Conservation (phyloP, 2,329 filamentous ascomycete genomes). For the Ceratocystis cacaofunesta region DNA sequence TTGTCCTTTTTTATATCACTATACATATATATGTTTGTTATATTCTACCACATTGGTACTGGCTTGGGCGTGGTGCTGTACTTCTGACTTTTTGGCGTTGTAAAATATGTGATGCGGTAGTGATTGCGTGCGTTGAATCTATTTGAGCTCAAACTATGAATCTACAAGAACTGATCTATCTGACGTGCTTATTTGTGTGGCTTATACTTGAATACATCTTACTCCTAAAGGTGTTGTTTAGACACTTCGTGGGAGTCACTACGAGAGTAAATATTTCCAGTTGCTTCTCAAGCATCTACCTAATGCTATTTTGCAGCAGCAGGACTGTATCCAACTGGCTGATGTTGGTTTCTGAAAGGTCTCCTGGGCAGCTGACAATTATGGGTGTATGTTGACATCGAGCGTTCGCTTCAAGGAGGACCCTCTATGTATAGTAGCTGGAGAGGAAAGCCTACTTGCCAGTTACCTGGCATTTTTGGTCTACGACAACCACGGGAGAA, state of each 20-base stretch:
- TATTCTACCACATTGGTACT: neutral
- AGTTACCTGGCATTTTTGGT: no score
- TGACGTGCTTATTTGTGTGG: no score
- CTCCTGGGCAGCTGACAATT: no score
- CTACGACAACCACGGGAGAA: no score
- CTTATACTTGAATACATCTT: no score
- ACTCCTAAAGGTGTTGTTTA: neutral
- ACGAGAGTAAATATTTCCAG: neutral
- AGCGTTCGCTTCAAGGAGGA: no score
- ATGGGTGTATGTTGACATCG: no score
- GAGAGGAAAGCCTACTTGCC: no score
- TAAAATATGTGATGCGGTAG: neutral
- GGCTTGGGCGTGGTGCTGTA: neutral
- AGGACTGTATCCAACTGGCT: neutral
- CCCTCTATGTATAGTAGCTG: no score
- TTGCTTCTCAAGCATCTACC: neutral
- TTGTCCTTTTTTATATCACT: slow-evolving; percentile 1
- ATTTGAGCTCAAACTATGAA: no score
- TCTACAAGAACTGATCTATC: no score
- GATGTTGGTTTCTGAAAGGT: neutral
- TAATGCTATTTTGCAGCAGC: neutral
- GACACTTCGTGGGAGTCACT: neutral
- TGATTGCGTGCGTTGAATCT: neutral
- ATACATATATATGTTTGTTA: neutral
- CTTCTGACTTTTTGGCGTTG: neutral